Evolutionary conservation across 2,329 filamentous ascomycete species (phyloP).

Genomic region (Leptographium galeiforme): DNA sequence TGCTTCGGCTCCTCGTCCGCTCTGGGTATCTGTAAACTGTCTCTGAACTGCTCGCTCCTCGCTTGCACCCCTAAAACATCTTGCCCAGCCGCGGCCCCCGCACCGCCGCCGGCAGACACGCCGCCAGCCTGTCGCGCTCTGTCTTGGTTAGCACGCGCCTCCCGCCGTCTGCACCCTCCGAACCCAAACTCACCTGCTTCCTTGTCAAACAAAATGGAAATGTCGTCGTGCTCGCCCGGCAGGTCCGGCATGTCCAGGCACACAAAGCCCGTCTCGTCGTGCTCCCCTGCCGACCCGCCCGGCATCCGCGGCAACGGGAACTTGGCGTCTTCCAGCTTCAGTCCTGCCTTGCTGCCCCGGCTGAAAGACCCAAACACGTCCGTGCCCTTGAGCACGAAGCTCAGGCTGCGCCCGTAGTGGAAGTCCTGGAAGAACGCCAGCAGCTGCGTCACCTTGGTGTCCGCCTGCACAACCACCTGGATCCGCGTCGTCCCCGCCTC

Average conservation of each 20-base stretch:
- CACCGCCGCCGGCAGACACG: slow-evolving; percentile 41
- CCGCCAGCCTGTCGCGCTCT: slow-evolving; percentile 42
- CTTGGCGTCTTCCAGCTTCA: slow-evolving; percentile 80
- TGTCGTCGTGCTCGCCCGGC: slow-evolving; percentile 85
- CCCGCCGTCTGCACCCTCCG: not conserved
- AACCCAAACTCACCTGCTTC: slow-evolving; percentile 49
- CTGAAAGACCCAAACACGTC: slow-evolving; percentile 65
- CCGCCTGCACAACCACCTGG: slow-evolving; percentile 63
- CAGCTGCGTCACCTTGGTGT: slow-evolving; percentile 57
- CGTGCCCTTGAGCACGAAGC: slow-evolving; percentile 71
- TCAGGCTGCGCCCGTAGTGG: slow-evolving; percentile 76
- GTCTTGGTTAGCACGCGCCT: not conserved
- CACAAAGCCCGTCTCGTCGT: slow-evolving; percentile 52
- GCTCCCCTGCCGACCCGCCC: slow-evolving; percentile 20
- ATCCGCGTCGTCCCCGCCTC: slow-evolving; percentile 68
- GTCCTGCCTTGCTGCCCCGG: slow-evolving; percentile 53
- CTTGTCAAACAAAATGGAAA: slow-evolving; percentile 70
- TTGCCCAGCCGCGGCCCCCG: slow-evolving; percentile 27
- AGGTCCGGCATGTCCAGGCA: slow-evolving; percentile 81
- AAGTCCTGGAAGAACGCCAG: slow-evolving; percentile 84
- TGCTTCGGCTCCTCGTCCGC: not conserved
- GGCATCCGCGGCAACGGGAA: slow-evolving; percentile 63
- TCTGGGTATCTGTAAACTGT: too few relatives aligned
- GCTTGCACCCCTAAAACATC: slow-evolving; percentile 4
- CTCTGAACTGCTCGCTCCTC: not conserved